Evolutionary conservation across 2,329 filamentous ascomycete species (phyloP), one percentile per base, ranked within the genome.

Genomic region (Alternaria tenuissima): DNA sequence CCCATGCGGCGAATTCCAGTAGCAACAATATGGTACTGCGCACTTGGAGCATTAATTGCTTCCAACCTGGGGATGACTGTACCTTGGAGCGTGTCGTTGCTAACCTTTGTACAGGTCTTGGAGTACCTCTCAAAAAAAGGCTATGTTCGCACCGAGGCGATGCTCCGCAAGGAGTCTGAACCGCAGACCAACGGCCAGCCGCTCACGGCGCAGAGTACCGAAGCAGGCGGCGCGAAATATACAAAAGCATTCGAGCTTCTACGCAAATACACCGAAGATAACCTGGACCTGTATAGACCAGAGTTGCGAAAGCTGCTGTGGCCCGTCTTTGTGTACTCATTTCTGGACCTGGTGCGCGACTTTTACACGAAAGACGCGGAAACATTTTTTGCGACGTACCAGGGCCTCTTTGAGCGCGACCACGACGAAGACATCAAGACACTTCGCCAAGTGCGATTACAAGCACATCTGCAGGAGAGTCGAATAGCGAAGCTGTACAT

Each of bases 101-200:
- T 70, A 36, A 69, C 54, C 14, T 14, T 3, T 12, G 22, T 24
- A 9, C 72, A 91, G 89, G 89, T 99, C 4, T 94, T 97, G 8
- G 95, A 99, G 71, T 99, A 99, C 78, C 85, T 99, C 1, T 88
- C 93, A 3, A 99, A 99, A 78, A 94, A 97, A 68, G 95, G 95
- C 0, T 99, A 97, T 79, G 93, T 89, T 55, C 87, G 91, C 24
- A 98, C 95, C 1, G 95, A 99, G 79, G 92, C 94, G 20, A 92
- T 95, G 76, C 91, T 99, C 54, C 88, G 95, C 43, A 91, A 93
- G 78, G 95, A 99, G 79, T 96, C 94, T 1, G 89, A 91, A 24
- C 89, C 93, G 68, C 85, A 95, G 42, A 92, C 94, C 22, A 92
- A 93, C 76, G 94, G 93, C 8, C 88, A 91, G 59, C 92, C 93